Conservation (phyloP, 2,329 filamentous ascomycete species). For the Chaetomiaceae sp. region DNA sequence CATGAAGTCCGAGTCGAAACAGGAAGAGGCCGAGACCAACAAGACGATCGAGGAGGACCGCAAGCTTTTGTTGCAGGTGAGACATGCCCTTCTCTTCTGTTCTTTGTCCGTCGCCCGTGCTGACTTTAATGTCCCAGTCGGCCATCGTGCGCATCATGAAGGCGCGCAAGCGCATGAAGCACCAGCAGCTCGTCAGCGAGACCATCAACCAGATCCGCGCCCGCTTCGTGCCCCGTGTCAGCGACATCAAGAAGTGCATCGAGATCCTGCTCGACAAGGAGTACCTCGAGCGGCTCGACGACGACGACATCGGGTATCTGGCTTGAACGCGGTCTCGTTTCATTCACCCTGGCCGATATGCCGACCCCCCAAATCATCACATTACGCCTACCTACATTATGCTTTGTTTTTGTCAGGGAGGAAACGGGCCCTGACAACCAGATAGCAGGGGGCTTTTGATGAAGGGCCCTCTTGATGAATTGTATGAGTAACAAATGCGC, state of each 20-base stretch:
- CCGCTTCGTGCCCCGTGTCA: slow-evolving; percentile 86
- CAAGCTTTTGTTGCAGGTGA: slow-evolving; percentile 91
- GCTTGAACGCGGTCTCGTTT: slow-evolving; percentile 50
- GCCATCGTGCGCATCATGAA: slow-evolving; percentile 99
- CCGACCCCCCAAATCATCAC: no score
- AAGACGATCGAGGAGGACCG: slow-evolving; percentile 99
- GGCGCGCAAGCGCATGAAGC: slow-evolving; percentile 98
- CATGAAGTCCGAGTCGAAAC: slow-evolving; percentile 92
- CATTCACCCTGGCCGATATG: no score
- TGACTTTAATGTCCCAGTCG: slow-evolving; percentile 53
- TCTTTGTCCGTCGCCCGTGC: background rate
- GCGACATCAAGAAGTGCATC: slow-evolving; percentile 99
- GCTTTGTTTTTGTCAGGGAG: no score
- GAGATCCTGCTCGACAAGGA: slow-evolving; percentile 98
- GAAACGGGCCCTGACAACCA: no score
- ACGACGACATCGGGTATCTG: slow-evolving; percentile 90
- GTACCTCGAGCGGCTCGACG: slow-evolving; percentile 91
- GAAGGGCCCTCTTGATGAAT: no score
- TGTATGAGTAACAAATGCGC: no score
- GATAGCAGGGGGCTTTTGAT: no score
- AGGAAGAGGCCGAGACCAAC: slow-evolving; percentile 93
- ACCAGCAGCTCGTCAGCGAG: slow-evolving; percentile 87
- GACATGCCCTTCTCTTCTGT: slow-evolving; percentile 29
- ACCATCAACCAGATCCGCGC: slow-evolving; percentile 92
- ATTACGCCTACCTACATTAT: no score